These are phyloP conservation scores for Alternaria sp. DNA, from an alignment of 2,329 filamentous ascomycete species.

Conservation along the genomic window DNA sequence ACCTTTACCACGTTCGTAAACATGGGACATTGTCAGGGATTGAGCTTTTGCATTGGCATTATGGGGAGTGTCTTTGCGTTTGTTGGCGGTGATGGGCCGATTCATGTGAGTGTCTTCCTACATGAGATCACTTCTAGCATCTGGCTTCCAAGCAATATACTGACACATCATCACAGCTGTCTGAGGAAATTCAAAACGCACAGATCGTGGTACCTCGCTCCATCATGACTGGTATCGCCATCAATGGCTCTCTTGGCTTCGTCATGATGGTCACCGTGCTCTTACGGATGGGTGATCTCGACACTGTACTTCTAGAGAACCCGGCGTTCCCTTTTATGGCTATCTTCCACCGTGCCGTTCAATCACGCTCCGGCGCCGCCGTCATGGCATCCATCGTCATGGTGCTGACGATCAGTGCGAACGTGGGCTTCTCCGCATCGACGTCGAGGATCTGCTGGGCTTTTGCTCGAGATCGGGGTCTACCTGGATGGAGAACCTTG, in stretches of 20 bases:
- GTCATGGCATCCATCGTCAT: constrained; percentile 49
- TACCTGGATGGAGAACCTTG: constrained; percentile 45
- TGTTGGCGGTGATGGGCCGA: constrained; percentile 45
- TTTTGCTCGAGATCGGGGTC: constrained; percentile 49
- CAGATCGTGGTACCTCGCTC: constrained; percentile 39
- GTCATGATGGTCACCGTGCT: constrained; percentile 35
- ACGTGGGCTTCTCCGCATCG: constrained; percentile 45
- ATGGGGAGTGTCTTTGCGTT: constrained; percentile 45
- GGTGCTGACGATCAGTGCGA: constrained; percentile 42
- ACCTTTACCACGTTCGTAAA: constrained; percentile 57
- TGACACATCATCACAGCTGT: constrained; percentile 20
- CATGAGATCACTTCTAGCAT: not conserved
- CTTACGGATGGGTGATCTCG: constrained; percentile 45
- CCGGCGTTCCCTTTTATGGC: constrained; percentile 57
- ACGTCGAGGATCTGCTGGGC: constrained; percentile 49
- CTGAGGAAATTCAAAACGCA: constrained; percentile 42
- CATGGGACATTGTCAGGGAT: constrained; percentile 52
- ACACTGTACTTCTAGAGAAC: constrained; percentile 37
- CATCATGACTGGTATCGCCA: constrained; percentile 46
- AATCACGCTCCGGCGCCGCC: constrained; percentile 48
- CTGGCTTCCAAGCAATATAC: not conserved
- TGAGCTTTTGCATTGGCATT: constrained; percentile 53
- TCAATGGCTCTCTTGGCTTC: constrained; percentile 50
- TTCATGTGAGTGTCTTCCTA: constrained; percentile 36
- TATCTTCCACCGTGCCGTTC: constrained; percentile 48